These are phyloP conservation scores for Pythium volutum DNA, from an alignment of 352 stramenopile species.

Conservation along the genomic window DNA sequence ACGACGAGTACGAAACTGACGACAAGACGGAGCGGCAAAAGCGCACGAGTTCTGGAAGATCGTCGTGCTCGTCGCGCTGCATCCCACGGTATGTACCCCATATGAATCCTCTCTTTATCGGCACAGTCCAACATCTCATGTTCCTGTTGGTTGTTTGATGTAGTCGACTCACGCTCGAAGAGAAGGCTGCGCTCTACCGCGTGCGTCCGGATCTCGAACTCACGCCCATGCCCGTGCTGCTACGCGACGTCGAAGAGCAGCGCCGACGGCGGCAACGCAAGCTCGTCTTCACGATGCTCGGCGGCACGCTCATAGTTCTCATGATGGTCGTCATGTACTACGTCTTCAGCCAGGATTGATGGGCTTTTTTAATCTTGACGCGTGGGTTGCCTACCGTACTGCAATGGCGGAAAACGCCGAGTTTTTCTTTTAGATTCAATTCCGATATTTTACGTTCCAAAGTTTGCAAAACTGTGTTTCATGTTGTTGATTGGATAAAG, in stretches of 20 bases:
- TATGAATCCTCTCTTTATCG: neutral
- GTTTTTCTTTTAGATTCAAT: constrained; percentile 6
- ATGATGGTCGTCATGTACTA: constrained; percentile 84
- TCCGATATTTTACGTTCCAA: constrained; percentile 18
- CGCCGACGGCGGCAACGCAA: constrained; percentile 58
- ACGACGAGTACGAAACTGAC: constrained; percentile 30
- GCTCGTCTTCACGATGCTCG: constrained; percentile 66
- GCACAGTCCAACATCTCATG: neutral
- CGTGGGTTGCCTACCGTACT: too few relatives aligned
- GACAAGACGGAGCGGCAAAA: constrained; percentile 2
- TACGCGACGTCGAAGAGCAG: constrained; percentile 62
- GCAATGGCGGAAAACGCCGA: neutral
- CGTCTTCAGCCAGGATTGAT: constrained; percentile 39
- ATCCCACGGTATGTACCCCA: constrained; percentile 42
- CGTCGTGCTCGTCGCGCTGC: constrained; percentile 43
- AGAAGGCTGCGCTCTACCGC: constrained; percentile 71
- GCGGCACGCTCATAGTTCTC: constrained; percentile 57
- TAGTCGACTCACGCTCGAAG: constrained; percentile 66
- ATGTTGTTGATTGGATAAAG: constrained; percentile 7
- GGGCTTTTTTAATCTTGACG: neutral
- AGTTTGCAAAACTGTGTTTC: neutral
- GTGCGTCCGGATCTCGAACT: constrained; percentile 68
- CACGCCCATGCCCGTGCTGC: constrained; percentile 51
- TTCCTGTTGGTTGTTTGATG: neutral
- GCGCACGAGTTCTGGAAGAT: constrained; percentile 11